Conservation (phyloP, 495 filamentous ascomycete species). For the Clavariopsis aquatica region DNA sequence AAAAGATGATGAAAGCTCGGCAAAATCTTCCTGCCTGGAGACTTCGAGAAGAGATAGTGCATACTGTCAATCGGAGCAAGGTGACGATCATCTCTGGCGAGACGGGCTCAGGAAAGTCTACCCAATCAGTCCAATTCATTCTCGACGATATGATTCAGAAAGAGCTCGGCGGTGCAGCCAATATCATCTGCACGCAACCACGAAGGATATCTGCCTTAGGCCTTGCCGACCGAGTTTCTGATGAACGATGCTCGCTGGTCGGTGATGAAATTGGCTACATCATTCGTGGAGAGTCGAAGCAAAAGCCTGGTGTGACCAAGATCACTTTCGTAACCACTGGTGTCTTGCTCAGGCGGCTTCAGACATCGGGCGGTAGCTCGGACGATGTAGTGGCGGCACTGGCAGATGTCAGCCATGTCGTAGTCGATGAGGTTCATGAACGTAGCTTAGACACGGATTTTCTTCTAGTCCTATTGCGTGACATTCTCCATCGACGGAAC, state of each 20-base stretch:
- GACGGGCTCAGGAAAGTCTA: constrained; percentile 95
- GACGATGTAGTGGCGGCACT: constrained; percentile 73
- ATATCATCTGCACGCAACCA: constrained; percentile 94
- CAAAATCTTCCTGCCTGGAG: constrained; percentile 85
- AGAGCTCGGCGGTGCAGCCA: constrained; percentile 72
- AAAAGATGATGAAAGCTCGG: constrained; percentile 69
- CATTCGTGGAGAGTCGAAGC: constrained; percentile 89
- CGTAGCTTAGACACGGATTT: constrained; percentile 95
- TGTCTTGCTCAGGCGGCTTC: constrained; percentile 85
- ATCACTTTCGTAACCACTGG: constrained; percentile 97
- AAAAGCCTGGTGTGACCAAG: constrained; percentile 67
- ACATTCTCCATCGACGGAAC: constrained; percentile 72
- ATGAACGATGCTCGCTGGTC: constrained; percentile 78
- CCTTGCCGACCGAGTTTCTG: constrained; percentile 89
- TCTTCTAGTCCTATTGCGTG: constrained; percentile 80
- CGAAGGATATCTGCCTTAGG: constrained; percentile 92
- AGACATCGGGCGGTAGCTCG: constrained; percentile 76
- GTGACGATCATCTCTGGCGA: constrained; percentile 96
- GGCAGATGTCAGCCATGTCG: constrained; percentile 88
- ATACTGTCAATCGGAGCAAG: constrained; percentile 70
- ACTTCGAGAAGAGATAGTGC: constrained; percentile 71
- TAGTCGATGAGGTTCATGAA: constrained; percentile 97
- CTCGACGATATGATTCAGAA: constrained; percentile 85
- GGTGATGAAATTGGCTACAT: constrained; percentile 91
- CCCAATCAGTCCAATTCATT: constrained; percentile 94